Evolutionary conservation across 768 basidiomycete genomes (phyloP).

Genomic region (Cystobasidium ongulense): DNA sequence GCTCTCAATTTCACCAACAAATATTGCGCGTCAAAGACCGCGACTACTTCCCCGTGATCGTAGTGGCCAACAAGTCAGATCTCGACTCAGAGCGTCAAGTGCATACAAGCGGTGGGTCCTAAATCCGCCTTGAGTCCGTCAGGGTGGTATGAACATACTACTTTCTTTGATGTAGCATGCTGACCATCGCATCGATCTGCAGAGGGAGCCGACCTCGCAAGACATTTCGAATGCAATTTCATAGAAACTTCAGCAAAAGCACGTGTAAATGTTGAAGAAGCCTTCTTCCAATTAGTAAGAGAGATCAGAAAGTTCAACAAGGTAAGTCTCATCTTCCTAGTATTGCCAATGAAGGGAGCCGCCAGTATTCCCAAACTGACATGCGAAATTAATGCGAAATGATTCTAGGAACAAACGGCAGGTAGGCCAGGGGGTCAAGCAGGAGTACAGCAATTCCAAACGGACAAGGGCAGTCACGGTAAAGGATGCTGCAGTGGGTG

Average conservation of each 20-base stretch:
- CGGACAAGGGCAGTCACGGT: constrained; percentile 32
- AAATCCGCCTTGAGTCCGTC: not conserved
- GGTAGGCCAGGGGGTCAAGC: constrained; percentile 37
- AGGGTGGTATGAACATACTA: not conserved
- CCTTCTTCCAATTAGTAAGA: constrained; percentile 48
- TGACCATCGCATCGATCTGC: constrained; percentile 16
- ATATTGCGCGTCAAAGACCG: constrained; percentile 48
- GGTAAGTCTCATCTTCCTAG: constrained; percentile 40
- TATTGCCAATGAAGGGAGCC: no score
- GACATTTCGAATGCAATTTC: constrained; percentile 49
- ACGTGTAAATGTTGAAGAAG: constrained; percentile 50
- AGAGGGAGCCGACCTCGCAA: constrained; percentile 97
- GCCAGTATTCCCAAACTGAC: not conserved
- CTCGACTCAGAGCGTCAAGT: constrained; percentile 47
- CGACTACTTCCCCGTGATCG: constrained; percentile 49
- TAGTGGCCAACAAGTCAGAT: constrained; percentile 51
- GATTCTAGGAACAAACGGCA: constrained; percentile 39
- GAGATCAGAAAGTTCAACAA: constrained; percentile 48
- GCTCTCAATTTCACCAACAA: constrained; percentile 47
- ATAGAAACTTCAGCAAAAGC: constrained; percentile 51
- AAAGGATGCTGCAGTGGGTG: constrained; percentile 40
- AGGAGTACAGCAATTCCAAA: constrained; percentile 33
- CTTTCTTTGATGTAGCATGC: not conserved
- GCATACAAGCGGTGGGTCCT: constrained; percentile 69
- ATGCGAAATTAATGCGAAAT: no score